phyloP scores from a whole-genome alignment of 2,329 filamentous ascomycete genomes.

The Sclerotinia glacialis region DNA sequence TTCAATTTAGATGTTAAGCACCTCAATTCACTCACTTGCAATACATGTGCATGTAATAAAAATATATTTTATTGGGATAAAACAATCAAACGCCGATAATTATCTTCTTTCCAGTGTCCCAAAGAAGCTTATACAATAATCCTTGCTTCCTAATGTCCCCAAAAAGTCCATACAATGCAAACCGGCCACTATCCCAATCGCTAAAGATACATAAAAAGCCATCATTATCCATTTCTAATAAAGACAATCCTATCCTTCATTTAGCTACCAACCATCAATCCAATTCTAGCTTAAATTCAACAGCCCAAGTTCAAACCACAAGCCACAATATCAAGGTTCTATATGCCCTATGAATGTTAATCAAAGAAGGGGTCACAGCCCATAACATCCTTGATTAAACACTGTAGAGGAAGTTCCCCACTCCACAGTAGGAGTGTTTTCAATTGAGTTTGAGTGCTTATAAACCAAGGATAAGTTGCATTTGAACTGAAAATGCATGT shows the following conservation, averaged over 20 bases:
- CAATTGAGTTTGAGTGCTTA: neutral
- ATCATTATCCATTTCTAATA: constrained; percentile 1
- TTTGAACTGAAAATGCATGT: neutral
- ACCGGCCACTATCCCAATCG: neutral
- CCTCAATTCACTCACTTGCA: neutral
- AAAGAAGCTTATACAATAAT: neutral
- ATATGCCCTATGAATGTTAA: constrained; percentile 6
- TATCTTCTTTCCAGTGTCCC: neutral
- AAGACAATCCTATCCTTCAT: neutral
- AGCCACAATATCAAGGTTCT: constrained; percentile 10
- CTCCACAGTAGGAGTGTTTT: constrained; percentile 9
- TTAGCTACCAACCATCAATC: neutral
- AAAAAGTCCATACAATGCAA: neutral
- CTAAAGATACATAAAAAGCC: neutral
- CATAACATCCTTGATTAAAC: neutral
- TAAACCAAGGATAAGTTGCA: neutral
- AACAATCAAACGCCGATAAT: neutral
- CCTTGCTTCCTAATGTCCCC: neutral
- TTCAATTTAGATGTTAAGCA: neutral
- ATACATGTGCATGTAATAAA: neutral
- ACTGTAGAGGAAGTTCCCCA: constrained; percentile 10
- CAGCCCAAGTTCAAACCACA: neutral
- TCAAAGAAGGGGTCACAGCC: constrained; percentile 7
- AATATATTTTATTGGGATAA: neutral
- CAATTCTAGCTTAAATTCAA: neutral